Conservation (phyloP, 352 stramenopile genomes). For the Globisporangium carolinianum region DNA sequence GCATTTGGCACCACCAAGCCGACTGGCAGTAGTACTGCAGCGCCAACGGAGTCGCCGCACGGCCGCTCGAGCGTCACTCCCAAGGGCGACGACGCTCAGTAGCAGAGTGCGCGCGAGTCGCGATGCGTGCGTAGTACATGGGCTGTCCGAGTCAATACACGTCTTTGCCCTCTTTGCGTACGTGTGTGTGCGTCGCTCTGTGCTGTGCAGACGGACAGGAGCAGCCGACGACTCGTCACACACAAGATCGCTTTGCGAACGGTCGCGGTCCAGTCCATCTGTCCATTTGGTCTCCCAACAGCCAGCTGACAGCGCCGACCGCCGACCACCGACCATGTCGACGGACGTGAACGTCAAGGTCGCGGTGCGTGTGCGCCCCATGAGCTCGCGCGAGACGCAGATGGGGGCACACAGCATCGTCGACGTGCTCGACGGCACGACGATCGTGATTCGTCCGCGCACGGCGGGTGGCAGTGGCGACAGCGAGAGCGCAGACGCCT, state of each 20-base stretch:
- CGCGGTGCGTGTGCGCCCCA: slow-evolving; percentile 82
- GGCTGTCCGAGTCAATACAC: not conserved
- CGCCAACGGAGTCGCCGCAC: slow-evolving; percentile 1
- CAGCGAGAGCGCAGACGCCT: slow-evolving; percentile 2
- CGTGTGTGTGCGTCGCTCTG: not conserved
- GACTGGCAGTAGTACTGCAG: too few species aligned
- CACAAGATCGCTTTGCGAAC: not conserved
- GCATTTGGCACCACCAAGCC: slow-evolving; percentile 9
- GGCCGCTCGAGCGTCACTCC: slow-evolving; percentile 26
- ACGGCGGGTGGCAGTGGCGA: not conserved
- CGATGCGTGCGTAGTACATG: too few species aligned
- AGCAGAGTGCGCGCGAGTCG: not conserved
- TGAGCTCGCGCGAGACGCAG: slow-evolving; percentile 75
- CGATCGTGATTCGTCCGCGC: slow-evolving; percentile 33
- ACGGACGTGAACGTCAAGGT: slow-evolving; percentile 88
- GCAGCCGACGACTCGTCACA: not conserved
- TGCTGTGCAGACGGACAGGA: not conserved
- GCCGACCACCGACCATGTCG: slow-evolving; percentile 19
- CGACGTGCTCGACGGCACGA: slow-evolving; percentile 46
- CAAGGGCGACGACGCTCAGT: slow-evolving; percentile 10
- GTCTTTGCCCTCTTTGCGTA: not conserved
- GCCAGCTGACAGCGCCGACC: not conserved
- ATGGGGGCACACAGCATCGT: slow-evolving; percentile 46
- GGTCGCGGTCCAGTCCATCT: not conserved
- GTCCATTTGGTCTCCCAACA: not conserved